Base-by-base conservation (phyloP, 148 eudicot species). In the Silene latifolia region DNA sequence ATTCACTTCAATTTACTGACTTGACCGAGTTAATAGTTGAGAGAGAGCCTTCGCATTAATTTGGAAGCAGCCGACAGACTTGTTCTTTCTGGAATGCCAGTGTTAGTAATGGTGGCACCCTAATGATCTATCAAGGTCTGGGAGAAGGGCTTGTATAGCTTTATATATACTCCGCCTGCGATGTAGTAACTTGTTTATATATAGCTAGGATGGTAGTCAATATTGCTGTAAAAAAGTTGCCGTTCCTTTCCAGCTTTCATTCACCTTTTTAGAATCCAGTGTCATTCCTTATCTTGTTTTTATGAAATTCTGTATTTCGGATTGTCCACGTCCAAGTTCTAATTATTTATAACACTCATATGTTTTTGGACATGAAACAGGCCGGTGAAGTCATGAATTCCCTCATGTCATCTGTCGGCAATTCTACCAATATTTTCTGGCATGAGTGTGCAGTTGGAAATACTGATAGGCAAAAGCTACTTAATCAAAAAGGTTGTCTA, bases 351-450 rank as follows among this genome's bases (percentile, higher is more conserved):
- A 21, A 11, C 24, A 58, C 35, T 62, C 8, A 9, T 47, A 60
- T 73, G 67, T 19, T 23, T 74, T 4, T 70, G 78, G 15, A 62
- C 69, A 12, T 32, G 65, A 53, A 68, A 32, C 59, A 69, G 71
- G 35, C 35, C 5, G 56, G 61, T 71, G 21, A 69, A 63, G 72
- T 39, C 53, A 39, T 63, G 19, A 65, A 23, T 25, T 78, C 75
- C 77, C 63, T 83, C 65, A 93, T 93, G 98, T 81, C 98, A 70
- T 78, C 89, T 13, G 61, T 86, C 66, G 97, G 91, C 53, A 88
- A 89, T 78, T 79, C 93, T 67, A 84, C 93, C 29, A 93, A 93
- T 74, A 86, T 93, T 46, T 89, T 93, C 80, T 93, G 98, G 97
- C 97, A 93, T 64, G 97, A 93, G 29, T 89, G 91, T 75, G 81